Evolutionary conservation across 441 rosid genomes (phyloP), one percentile per base, ranked within the genome.

Genomic region (Aleurites moluccanus): DNA sequence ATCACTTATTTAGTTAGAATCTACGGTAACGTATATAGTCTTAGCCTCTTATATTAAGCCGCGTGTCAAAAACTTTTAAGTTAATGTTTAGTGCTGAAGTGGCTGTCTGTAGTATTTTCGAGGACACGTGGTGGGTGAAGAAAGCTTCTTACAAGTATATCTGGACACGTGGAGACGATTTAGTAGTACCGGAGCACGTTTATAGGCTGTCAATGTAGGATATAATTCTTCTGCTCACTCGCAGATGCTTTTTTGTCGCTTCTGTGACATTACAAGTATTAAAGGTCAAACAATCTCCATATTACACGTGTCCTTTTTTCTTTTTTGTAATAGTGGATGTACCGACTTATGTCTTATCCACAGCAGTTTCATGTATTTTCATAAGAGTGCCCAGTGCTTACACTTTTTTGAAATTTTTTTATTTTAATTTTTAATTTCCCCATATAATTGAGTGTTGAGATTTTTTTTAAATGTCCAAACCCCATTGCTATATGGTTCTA

Each of bases 21-120:
- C 15, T 7, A 16, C 59, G 1, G 10, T 33, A 20, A n/a, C 0
- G 1, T 8, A 1, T 50, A 13, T 50, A 21, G 13, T 73, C 61
- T 30, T n/a, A 6, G 20, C 27, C 62, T 38, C 15, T 64, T 50
- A 21, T 14, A 3, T 20, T 30, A 10, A 0, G 72, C 72, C 74
- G 67, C 82, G 64, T 70, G 71, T 70, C 33, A n/a, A n/a, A n/a
- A n/a, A n/a, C n/a, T n/a, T 9, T 14, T 20, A 5, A 15, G n/a
- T 15, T 42, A 65, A 45, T 4, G 38, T 38, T 38, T 45, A 15
- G 21, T 5, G 7, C 20, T 42, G 63, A 73, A 6, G 75, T 6
- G 77, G 53, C 14, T 5, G 45, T 21, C 2, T 60, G 9, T 4
- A 13, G 1, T 18, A 3, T 10, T 21, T 0, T 9, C 0, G 6